Evolutionary conservation across 805 yeast species (phyloP).

Genomic region (Saccharomycopsis sp.): DNA sequence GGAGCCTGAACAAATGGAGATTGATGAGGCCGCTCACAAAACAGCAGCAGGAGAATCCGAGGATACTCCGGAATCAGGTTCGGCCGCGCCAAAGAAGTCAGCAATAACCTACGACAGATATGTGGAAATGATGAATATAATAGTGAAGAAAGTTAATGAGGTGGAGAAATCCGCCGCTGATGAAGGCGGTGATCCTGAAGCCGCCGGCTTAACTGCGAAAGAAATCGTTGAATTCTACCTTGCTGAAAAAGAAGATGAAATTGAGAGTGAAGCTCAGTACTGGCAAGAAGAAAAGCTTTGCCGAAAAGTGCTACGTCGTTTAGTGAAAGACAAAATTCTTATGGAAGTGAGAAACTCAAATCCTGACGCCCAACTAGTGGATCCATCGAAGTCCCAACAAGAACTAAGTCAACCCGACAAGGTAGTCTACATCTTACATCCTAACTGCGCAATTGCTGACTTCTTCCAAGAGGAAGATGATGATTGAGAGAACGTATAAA

Average conservation of each 20-base stretch:
- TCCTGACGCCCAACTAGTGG: conserved; percentile 29
- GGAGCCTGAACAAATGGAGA: conserved; percentile 21
- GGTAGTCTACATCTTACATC: conserved; percentile 56
- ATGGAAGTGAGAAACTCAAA: conserved; percentile 51
- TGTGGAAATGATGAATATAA: conserved; percentile 71
- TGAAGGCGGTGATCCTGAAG: conserved; percentile 32
- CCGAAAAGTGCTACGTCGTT: conserved; percentile 70
- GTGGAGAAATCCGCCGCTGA: conserved; percentile 35
- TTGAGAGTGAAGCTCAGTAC: conserved; percentile 63
- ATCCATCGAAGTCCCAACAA: conserved; percentile 24
- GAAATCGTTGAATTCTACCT: conserved; percentile 79
- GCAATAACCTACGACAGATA: conserved; percentile 81
- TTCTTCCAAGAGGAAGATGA: conserved; percentile 24
- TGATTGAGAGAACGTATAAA: no score
- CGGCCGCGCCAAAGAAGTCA: conserved; percentile 31
- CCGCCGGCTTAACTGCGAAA: conserved; percentile 59
- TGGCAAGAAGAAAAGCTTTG: conserved; percentile 65
- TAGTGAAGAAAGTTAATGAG: conserved; percentile 60
- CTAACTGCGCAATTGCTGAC: conserved; percentile 77
- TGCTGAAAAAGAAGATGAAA: conserved; percentile 59
- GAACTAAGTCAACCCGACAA: conserved; percentile 26
- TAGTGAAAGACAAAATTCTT: conserved; percentile 78
- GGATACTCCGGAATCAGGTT: conserved; percentile 13
- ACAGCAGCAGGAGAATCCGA: conserved; percentile 15
- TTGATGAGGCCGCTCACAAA: conserved; percentile 16